Evolutionary conservation across 371 early-diverging fungal genomes (phyloP), one percentile per base, ranked within the genome.

Genomic region (Syncephalis fuscata): DNA sequence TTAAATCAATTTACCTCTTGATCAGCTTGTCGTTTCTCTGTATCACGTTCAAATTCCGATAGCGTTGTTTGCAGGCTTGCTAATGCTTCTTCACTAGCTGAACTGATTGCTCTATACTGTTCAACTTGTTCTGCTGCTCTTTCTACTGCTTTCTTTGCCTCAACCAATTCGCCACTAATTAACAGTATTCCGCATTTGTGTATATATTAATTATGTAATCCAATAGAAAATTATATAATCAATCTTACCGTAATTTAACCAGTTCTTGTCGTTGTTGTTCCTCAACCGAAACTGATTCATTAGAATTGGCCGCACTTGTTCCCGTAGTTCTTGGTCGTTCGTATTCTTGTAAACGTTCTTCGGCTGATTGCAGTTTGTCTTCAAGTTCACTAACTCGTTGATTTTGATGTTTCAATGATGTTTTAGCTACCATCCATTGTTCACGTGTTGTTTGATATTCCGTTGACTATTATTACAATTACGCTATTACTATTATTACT

Each of bases 41-140:
- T 53, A 17, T 56, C 52, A 40, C 56, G 58, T 53, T 64, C 60
- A 51, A 62, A 70, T 41, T 58, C 60, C 46, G 68, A 69, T 44
- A 64, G 69, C 0, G 72, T 63, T 1, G 58, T 55, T 7, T 60
- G 58, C 27, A 69, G 52, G 47, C 66, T 59, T 7, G 59, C 60
- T 22, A 73, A 61, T 14, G 68, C 53, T 19, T 52, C 58, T 24
- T 73, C 73, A 48, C 59, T 65, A 36, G 66, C 56, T 10, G 56
- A 52, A 22, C 71, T 64, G 38, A 73, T 67, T 39, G 62, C 65
- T 51, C 66, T 69, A 65, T 58, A 73, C 51, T 69, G 66, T 17
- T 66, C 73, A 21, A 66, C 59, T 14, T 67, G 71, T 44, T 55
- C 54, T 14, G 58, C 55, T 7, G 56, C 56, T 9, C 63, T 51